phyloP scores from a whole-genome alignment of 2,329 filamentous ascomycete genomes.

The Pseudogymnoascus sp. region DNA sequence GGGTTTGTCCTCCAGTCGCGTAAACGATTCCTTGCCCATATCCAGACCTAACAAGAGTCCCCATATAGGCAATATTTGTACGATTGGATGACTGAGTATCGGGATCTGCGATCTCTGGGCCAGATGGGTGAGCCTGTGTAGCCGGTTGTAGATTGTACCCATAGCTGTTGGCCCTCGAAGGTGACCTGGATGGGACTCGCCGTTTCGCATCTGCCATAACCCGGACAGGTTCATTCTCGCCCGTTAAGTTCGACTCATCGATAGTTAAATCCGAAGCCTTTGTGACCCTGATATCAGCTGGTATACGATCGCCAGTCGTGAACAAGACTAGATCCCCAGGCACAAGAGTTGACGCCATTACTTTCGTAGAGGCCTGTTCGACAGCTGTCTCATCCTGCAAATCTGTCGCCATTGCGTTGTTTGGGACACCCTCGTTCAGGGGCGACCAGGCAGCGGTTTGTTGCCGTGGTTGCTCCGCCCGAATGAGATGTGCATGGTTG shows the following conservation, averaged over 20 bases:
- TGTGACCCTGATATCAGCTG: conserved; percentile 90
- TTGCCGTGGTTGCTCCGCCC: conserved; percentile 30
- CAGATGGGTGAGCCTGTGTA: conserved; percentile 42
- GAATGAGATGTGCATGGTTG: conserved; percentile 90
- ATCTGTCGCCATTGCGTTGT: conserved; percentile 6
- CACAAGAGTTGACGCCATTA: conserved; percentile 79
- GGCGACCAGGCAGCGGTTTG: neutral
- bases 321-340: conserved; percentile 90
- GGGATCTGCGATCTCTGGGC: conserved; percentile 49
- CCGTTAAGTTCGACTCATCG: conserved; percentile 93
- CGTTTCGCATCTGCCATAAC: conserved; percentile 56
- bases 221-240: conserved; percentile 86
- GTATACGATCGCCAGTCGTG: conserved; percentile 91
- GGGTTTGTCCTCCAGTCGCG: conserved; percentile 84
- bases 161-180: conserved; percentile 15
- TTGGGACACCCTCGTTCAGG: conserved; percentile 8
- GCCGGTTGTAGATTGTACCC: conserved; percentile 27
- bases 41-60: conserved; percentile 87
- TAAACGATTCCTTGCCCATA: conserved; percentile 97
- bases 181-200: conserved; percentile 19
- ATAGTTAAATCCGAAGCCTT: conserved; percentile 84
- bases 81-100: conserved; percentile 64
- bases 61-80: conserved; percentile 97
- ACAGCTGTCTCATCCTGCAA: conserved; percentile 44
- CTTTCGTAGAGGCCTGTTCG: conserved; percentile 65